Evolutionary conservation across 1,284 basidiomycete genomes (phyloP), one percentile per base, ranked within the genome.

Genomic region (Marasmius tenuissimus): DNA sequence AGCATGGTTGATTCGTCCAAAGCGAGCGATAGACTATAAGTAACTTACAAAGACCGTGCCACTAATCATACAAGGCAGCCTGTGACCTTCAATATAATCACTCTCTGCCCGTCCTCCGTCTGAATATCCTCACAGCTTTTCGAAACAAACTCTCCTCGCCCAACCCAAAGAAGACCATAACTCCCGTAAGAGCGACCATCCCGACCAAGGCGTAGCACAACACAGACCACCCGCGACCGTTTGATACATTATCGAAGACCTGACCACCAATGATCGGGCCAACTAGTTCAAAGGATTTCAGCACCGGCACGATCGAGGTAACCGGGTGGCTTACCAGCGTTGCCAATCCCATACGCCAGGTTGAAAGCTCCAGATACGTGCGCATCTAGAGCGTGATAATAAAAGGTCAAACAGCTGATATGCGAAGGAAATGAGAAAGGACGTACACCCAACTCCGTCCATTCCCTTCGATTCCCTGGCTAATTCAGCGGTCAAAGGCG

Each of bases 331-430:
- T 65, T 61, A 79, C 78, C 67, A 56, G 84, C 75, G 38, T 85
- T 81, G 27, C 88, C 89, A 57, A 88, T 70, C 2, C 87, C 88
- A 62, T 85, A 91, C 2, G 83, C 83, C 14, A 91, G 66, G 70
- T 91, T 91, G 70, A 89, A 89, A 1, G 85, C 86, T 2, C 85
- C 80, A 67, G 87, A 88, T 1, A 85, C 76, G 69, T 91, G 89
- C 1, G 81, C 89, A 71, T 87, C 89, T 81, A 57, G 9, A 18
- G 82, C 51, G 20, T 52, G n/a, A n/a, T n/a, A n/a, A n/a, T n/a
- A n/a, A n/a, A 59, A 20, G 38, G 57, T 71, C 33, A 73, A 53
- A 37, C 55, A 35, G 63, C 53, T 34, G 38, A 8, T 61, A 20
- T 3, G 22, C 7, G 38, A 47, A n/a, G 4, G 9, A 52, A 33